phyloP scores from a whole-genome alignment of 179 eudicot species.

The Spinacia oleracea region DNA sequence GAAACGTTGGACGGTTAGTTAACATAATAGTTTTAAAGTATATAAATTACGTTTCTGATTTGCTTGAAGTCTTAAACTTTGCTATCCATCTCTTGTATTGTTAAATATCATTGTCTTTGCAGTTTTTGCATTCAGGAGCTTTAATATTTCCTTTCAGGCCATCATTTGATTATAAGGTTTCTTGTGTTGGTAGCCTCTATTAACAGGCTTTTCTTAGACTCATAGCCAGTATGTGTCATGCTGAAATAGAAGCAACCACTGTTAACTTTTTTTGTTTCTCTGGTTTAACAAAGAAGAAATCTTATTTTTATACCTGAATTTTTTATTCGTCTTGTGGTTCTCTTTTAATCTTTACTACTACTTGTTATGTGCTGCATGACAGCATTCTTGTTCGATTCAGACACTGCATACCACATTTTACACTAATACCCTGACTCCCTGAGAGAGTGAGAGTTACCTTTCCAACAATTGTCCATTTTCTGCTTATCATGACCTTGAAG shows the following conservation, averaged over 20 bases:
- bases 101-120: background rate
- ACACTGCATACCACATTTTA: background rate
- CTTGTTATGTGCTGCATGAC: background rate
- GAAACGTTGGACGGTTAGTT: conserved; percentile 52
- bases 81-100: background rate
- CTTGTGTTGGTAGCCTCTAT: background rate
- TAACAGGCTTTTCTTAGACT: background rate
- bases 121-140: background rate
- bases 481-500: too few relatives aligned
- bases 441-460: background rate
- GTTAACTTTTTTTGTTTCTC: background rate
- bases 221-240: background rate
- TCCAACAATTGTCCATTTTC: background rate
- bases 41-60: background rate
- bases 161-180: background rate
- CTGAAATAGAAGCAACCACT: background rate
- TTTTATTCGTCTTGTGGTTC: background rate
- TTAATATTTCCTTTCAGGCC: background rate
- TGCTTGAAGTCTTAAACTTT: conserved; percentile 16
- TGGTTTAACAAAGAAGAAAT: background rate
- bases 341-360: background rate
- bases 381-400: background rate
- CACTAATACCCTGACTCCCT: background rate
- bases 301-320: background rate
- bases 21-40: background rate